These are phyloP conservation scores for Metarhizium sp. DNA, from an alignment of 2,329 filamentous ascomycete species.

Conservation along the genomic window DNA sequence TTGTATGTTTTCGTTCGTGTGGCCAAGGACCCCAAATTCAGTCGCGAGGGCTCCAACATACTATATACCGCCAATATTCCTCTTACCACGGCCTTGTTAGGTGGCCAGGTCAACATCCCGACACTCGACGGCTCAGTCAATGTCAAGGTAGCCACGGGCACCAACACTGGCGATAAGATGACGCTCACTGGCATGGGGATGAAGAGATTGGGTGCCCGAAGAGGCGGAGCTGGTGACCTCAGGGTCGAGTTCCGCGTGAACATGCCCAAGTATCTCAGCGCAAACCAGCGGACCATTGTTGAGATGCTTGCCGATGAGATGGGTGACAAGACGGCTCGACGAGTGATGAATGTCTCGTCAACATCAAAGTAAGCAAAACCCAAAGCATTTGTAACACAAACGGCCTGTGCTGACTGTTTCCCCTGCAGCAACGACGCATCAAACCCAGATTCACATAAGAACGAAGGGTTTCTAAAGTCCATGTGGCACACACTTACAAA, in stretches of 20 bases:
- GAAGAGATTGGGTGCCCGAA: slow-evolving; percentile 67
- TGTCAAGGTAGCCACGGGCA: slow-evolving; percentile 84
- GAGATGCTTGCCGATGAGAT: slow-evolving; percentile 97
- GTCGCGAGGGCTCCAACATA: slow-evolving; percentile 77
- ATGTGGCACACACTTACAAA: slow-evolving; percentile 91
- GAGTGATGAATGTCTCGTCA: slow-evolving; percentile 71
- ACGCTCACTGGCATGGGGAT: slow-evolving; percentile 88
- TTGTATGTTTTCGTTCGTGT: slow-evolving; percentile 88
- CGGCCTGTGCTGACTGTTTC: not conserved
- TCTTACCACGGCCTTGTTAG: slow-evolving; percentile 83
- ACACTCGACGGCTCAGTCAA: slow-evolving; percentile 86
- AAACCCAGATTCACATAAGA: slow-evolving; percentile 50
- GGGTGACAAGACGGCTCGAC: slow-evolving; percentile 82
- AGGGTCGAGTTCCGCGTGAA: slow-evolving; percentile 88
- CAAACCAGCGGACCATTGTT: slow-evolving; percentile 84
- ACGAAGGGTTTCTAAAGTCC: slow-evolving; percentile 85
- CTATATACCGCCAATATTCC: slow-evolving; percentile 88
- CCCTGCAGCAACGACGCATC: slow-evolving; percentile 9
- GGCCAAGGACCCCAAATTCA: slow-evolving; percentile 83
- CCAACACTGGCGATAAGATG: slow-evolving; percentile 84
- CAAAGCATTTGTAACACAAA: not conserved
- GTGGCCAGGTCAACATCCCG: slow-evolving; percentile 81
- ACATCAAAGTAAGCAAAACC: slow-evolving; percentile 7
- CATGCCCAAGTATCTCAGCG: slow-evolving; percentile 89
- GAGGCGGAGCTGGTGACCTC: slow-evolving; percentile 66